Percentiles rank a stretch among this genome's conserved stretches.
Evolutionary conservation across 1,284 basidiomycete genomes (phyloP).

Genomic region (Irpex sp.): DNA sequence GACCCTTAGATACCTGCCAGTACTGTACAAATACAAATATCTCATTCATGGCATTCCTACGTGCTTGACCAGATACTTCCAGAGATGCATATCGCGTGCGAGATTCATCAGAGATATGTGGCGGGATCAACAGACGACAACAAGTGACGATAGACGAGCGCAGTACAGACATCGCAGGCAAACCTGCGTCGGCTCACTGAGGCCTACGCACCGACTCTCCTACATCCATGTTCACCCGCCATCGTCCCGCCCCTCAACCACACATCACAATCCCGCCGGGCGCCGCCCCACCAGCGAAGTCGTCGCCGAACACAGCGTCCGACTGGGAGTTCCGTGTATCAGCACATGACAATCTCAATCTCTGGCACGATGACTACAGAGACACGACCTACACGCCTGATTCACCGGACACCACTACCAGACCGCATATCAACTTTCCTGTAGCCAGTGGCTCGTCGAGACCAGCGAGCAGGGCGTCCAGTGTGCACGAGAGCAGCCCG

Average conservation of each 20-base stretch:
- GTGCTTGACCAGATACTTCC: not conserved
- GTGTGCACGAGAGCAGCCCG: slow-evolving; percentile 30
- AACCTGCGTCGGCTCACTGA: no score
- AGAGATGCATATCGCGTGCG: not conserved
- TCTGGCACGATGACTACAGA: slow-evolving; percentile 25
- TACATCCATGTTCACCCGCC: not conserved
- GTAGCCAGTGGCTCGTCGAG: slow-evolving; percentile 28
- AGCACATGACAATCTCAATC: slow-evolving; percentile 24
- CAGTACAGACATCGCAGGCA: not conserved
- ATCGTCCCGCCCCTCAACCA: slow-evolving; percentile 23
- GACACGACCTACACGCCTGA: slow-evolving; percentile 14
- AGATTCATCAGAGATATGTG: not conserved
- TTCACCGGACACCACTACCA: slow-evolving; percentile 14
- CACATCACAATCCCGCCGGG: slow-evolving; percentile 35
- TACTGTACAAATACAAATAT: not conserved
- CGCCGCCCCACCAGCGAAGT: slow-evolving; percentile 26
- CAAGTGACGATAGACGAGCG: slow-evolving; percentile 4
- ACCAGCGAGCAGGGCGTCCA: slow-evolving; percentile 31
- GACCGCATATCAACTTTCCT: slow-evolving; percentile 22
- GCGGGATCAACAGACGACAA: slow-evolving; percentile 5
- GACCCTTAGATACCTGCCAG: not conserved
- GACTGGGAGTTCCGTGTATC: slow-evolving; percentile 25
- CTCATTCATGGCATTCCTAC: not conserved
- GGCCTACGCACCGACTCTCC: not conserved
- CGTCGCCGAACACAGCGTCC: slow-evolving; percentile 20